These are phyloP conservation scores for Agapanthus africanus DNA, from an alignment of 106 monocot species.

Conservation along the genomic window DNA sequence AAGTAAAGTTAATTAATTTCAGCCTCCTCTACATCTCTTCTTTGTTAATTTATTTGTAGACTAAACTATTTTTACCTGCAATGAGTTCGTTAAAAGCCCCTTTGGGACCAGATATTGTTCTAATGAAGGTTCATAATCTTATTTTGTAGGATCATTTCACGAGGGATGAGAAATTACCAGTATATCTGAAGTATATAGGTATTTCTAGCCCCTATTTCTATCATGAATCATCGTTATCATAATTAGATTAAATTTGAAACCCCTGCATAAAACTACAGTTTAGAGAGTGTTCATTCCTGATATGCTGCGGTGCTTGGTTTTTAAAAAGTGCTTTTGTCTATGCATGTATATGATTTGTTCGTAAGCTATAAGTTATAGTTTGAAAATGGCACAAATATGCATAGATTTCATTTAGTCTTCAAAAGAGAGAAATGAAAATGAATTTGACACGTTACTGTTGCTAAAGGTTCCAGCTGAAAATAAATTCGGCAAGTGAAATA, in stretches of 20 bases:
- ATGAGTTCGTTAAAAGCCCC: neutral
- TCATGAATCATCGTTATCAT: neutral
- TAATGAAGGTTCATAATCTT: neutral
- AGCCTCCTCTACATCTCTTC: neutral
- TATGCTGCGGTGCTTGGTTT: neutral
- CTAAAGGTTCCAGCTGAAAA: neutral
- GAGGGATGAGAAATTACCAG: slow-evolving; percentile 18
- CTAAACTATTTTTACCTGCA: neutral
- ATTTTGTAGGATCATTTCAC: slow-evolving; percentile 29
- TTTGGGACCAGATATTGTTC: neutral
- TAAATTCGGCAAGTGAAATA: neutral
- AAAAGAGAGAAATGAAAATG: neutral
- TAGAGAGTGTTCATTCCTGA: neutral
- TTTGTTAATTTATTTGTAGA: neutral
- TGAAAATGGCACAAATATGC: neutral
- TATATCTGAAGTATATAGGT: slow-evolving; percentile 50
- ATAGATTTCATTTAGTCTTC: neutral
- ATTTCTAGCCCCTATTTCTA: neutral
- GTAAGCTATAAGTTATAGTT: neutral
- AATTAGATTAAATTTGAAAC: neutral
- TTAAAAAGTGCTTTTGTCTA: neutral
- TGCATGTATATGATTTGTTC: neutral
- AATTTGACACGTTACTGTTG: neutral
- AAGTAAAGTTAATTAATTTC: neutral
- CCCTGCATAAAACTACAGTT: neutral